Base-by-base conservation (phyloP, 2,329 filamentous ascomycete genomes). In the Arthroderma sp. region DNA sequence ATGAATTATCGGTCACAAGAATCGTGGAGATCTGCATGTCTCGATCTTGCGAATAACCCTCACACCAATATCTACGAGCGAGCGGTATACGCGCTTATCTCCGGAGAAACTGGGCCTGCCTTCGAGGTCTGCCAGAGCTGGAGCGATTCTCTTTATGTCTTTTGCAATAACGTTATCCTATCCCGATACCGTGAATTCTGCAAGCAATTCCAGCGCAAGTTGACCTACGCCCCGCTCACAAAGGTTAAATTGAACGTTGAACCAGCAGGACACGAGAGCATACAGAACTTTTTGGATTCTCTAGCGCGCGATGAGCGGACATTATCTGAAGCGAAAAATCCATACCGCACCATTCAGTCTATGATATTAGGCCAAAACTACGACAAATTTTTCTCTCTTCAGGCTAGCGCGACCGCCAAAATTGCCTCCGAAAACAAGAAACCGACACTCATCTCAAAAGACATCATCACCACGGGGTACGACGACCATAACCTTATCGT, bases 31-130 rank as follows among this genome's bases (percentile, higher is more conserved):
- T 51, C 57, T 43, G 61, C 61, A 36, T 62, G 63, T 52, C 57
- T 61, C 48, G 61, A 60, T 45, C 56, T 69, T 36, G 79, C 82
- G 22, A 66, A 64, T 40, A 78, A 83, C 42, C 77, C 79, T 2
- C 78, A 78, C 28, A 75, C 75, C 1, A 80, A 84, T 53, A 77
- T 83, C 42, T 89, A 87, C 56, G 87, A 98, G 64, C 78, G 80
- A 45, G 91, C 89, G 11, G 86, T 94, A 0, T 95, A 94, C 58
- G 89, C 86, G 29, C 67, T 95, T 8, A 72, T 98, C n/a, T 82
- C 83, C 36, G 91, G 91, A 41, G 86, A 95, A 57, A 74, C 87
- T 41, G 67, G 75, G 33, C 84, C 82, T 42, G 85, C 93, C 7
- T 79, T 85, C 57, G 77, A 77, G 51, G 78, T 89, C 34, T 87